Percentiles rank a stretch among this genome's conserved stretches.
phyloP scores from a whole-genome alignment of 2,329 filamentous ascomycete genomes.

The Pezicula radicicola region DNA sequence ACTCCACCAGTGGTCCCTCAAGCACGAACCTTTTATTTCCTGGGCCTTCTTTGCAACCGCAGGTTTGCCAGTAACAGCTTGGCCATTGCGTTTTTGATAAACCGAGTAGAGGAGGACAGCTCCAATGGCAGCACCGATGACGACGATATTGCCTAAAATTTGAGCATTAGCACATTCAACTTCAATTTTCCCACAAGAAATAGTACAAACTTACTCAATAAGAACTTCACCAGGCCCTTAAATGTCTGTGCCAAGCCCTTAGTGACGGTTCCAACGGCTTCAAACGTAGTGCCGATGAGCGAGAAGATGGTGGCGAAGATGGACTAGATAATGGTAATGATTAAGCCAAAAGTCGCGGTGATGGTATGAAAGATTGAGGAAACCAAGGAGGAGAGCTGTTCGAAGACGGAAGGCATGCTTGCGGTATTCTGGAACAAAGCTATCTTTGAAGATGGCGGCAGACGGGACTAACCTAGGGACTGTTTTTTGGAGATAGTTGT shows the following conservation, averaged over 20 bases:
- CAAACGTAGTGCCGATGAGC: slow-evolving; percentile 17
- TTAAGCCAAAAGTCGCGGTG: slow-evolving; percentile 17
- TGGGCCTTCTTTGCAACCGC: slow-evolving; percentile 15
- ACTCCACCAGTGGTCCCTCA: not conserved
- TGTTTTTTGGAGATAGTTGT: not conserved
- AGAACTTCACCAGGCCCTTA: slow-evolving; percentile 25
- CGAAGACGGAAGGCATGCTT: slow-evolving; percentile 25
- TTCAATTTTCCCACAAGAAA: not conserved
- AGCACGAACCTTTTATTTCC: slow-evolving; percentile 1
- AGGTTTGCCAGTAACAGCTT: slow-evolving; percentile 6
- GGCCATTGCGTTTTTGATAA: slow-evolving; percentile 20
- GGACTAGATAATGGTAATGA: slow-evolving; percentile 24
- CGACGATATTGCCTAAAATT: slow-evolving; percentile 22
- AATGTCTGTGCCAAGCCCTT: slow-evolving; percentile 24
- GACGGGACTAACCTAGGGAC: not conserved
- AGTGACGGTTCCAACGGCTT: slow-evolving; percentile 18
- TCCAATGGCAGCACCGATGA: slow-evolving; percentile 18
- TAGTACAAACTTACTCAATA: slow-evolving; percentile 21
- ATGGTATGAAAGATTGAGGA: slow-evolving; percentile 23
- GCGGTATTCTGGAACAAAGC: not conserved
- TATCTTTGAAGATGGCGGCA: not conserved
- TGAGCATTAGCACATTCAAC: not conserved
- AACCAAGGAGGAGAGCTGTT: slow-evolving; percentile 19
- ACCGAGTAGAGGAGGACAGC: slow-evolving; percentile 18
- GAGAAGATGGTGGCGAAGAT: slow-evolving; percentile 20